Percentiles rank a stretch among this genome's conserved stretches.
Evolutionary conservation across 2,329 filamentous ascomycete genomes (phyloP).

Genomic region (Piedraia hortae): DNA sequence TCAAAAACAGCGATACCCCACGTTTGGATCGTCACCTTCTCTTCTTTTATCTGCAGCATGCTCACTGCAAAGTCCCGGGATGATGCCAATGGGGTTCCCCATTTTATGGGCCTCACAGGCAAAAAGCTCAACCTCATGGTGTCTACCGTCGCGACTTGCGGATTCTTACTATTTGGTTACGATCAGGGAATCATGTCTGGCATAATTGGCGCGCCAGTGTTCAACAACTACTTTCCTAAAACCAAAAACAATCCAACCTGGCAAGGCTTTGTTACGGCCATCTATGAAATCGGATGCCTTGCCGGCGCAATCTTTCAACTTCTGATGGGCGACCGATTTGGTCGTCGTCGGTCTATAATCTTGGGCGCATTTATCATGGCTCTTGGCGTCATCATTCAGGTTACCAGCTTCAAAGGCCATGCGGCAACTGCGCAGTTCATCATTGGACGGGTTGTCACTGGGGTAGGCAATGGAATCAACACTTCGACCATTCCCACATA

Average conservation of each 20-base stretch:
- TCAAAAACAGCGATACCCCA: too few species aligned
- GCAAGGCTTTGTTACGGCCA: constrained; percentile 24
- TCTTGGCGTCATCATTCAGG: constrained; percentile 17
- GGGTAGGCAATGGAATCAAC: constrained; percentile 28
- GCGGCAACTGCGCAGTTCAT: constrained; percentile 23
- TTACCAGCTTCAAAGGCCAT: constrained; percentile 11
- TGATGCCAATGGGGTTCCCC: constrained; percentile 13
- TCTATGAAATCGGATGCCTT: constrained; percentile 25
- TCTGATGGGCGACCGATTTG: constrained; percentile 15
- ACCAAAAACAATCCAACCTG: constrained; percentile 18
- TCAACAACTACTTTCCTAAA: constrained; percentile 14
- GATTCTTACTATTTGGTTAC: constrained; percentile 21
- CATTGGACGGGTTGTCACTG: constrained; percentile 24
- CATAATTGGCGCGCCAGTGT: constrained; percentile 15
- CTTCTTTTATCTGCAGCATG: too few species aligned
- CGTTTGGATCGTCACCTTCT: too few species aligned
- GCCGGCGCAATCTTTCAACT: constrained; percentile 16
- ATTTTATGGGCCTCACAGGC: constrained; percentile 31
- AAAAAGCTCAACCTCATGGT: constrained; percentile 27
- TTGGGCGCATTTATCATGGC: constrained; percentile 17
- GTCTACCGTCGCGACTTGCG: constrained; percentile 35
- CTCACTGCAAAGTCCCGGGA: constrained; percentile 5
- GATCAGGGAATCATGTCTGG: constrained; percentile 4
- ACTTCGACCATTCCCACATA: constrained; percentile 27
- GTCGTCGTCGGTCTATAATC: constrained; percentile 18